Base-by-base conservation (phyloP, 495 filamentous ascomycete genomes). In the Staphylotrichum tortipilum region DNA sequence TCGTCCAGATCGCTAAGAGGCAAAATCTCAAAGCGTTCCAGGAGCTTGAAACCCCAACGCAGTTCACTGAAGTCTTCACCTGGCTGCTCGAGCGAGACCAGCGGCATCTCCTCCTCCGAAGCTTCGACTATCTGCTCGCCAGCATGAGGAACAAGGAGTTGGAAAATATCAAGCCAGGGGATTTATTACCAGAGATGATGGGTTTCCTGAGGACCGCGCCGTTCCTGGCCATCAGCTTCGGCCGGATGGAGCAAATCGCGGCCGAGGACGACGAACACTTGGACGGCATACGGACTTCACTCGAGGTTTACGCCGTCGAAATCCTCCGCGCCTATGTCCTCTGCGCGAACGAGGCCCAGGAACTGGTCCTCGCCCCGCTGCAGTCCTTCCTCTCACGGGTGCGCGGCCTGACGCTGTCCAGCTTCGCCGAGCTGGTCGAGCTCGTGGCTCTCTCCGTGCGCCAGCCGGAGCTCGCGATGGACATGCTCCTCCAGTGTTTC, bases 401-500 rank as follows among this genome's bases (percentile, higher is more conserved):
- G 12, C 44, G 47, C 3, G 58, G 41, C 14, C 49, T 72, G 10
- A 54, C 68, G 11, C n/a, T 68, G 0, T 36, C 47, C 11, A 41
- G 47, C 1, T 69, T 68, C 43, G 46, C 58, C 11, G 56, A 52
- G 23, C 50, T 70, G 4, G 60, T 74, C 9, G 65, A 74, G 53
- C 55, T 69, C 5, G 60, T 72, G 30, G 55, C 70, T 9, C 57
- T 77, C n/a, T 60, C 68, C 0, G 66, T 74, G 11, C 58, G 60
- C 3, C 68, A 61, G 15, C 49, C 69, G 3, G 70, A 69, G 11
- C 47, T 69, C 3, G 72, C 71, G 22, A 42, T 74, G 19, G 71
- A 73, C 37, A 54, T 77, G n/a, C 54, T 76, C 2, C 56, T 76
- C 8, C 70, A 62, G 40, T 62, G 58, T 7, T 62, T 77, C 4